Evolutionary conservation across 495 filamentous ascomycete genomes (phyloP).

Genomic region (Choiromyces venosus): DNA sequence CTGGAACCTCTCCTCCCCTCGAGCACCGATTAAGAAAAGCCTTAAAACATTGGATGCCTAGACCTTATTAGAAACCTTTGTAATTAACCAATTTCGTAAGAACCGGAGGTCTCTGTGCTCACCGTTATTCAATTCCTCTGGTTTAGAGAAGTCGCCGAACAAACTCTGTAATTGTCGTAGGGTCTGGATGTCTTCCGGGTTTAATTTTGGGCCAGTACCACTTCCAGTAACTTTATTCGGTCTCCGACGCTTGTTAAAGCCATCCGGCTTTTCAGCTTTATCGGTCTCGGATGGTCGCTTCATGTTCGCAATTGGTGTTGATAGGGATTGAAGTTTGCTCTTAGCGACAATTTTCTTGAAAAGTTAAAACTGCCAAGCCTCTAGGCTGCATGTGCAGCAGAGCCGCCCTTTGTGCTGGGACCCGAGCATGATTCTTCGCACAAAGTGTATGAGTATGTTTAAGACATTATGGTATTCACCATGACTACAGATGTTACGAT

Average conservation of each 20-base stretch:
- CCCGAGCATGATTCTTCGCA: no score
- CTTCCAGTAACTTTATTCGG: constrained; percentile 1
- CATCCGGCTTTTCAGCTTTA: constrained; percentile 2
- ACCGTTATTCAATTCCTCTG: constrained; percentile 29
- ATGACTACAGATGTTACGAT: not conserved
- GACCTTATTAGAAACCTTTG: not conserved
- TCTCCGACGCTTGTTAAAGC: constrained; percentile 21
- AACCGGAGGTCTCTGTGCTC: constrained; percentile 2
- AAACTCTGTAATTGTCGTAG: constrained; percentile 24
- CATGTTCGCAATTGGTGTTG: not conserved
- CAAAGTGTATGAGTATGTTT: not conserved
- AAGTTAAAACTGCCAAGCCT: not conserved
- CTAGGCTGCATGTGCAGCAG: not conserved
- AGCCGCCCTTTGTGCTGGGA: not conserved
- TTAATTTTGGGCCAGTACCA: not conserved
- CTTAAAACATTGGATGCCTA: constrained; percentile 34
- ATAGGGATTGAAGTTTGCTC: not conserved
- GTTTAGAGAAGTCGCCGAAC: constrained; percentile 32
- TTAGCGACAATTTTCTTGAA: not conserved
- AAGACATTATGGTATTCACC: not conserved
- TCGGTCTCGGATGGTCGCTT: not conserved
- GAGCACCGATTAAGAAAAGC: constrained; percentile 30
- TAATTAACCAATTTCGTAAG: not conserved
- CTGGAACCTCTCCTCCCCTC: constrained; percentile 19
- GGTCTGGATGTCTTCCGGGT: constrained; percentile 22